Evolutionary conservation across 1,139 yeast species (phyloP).

Genomic region (Wickerhamomyces sp.): DNA sequence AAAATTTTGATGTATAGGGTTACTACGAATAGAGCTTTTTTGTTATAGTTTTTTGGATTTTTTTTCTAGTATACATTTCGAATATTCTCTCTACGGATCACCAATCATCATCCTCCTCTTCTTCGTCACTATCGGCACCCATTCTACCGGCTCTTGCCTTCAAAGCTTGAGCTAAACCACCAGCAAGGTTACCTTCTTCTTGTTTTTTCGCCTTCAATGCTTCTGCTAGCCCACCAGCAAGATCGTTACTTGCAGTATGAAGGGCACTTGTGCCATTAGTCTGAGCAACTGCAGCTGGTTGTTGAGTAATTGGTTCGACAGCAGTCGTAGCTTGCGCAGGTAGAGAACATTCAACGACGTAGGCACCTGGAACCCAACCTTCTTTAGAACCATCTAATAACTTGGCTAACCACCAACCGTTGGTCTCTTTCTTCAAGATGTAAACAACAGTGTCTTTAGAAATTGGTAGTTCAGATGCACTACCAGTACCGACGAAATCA

Average conservation of each 20-base stretch:
- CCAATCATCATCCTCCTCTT: conserved; percentile 65
- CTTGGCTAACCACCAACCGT: conserved; percentile 93
- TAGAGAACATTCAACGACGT: conserved; percentile 61
- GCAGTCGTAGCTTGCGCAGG: conserved; percentile 30
- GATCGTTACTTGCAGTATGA: conserved; percentile 24
- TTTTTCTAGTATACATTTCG: too few species aligned
- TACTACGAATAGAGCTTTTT: too few species aligned
- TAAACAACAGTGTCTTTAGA: conserved; percentile 70
- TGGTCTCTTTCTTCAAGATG: conserved; percentile 62
- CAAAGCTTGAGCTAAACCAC: conserved; percentile 86
- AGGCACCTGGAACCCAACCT: conserved; percentile 98
- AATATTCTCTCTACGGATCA: too few species aligned
- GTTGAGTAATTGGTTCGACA: conserved; percentile 34
- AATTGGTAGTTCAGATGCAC: conserved; percentile 75
- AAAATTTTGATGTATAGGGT: too few species aligned
- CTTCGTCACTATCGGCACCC: conserved; percentile 69
- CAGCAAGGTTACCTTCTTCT: conserved; percentile 60
- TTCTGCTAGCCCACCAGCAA: conserved; percentile 70
- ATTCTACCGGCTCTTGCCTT: conserved; percentile 79
- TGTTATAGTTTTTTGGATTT: too few species aligned
- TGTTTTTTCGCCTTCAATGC: conserved; percentile 65
- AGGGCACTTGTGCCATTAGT: conserved; percentile 21
- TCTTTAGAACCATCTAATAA: conserved; percentile 68
- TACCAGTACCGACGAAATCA: conserved; percentile 84
- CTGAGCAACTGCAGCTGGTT: conserved; percentile 14